Base-by-base conservation (phyloP, 1,284 basidiomycete species). In the Cryptococcus sp. region DNA sequence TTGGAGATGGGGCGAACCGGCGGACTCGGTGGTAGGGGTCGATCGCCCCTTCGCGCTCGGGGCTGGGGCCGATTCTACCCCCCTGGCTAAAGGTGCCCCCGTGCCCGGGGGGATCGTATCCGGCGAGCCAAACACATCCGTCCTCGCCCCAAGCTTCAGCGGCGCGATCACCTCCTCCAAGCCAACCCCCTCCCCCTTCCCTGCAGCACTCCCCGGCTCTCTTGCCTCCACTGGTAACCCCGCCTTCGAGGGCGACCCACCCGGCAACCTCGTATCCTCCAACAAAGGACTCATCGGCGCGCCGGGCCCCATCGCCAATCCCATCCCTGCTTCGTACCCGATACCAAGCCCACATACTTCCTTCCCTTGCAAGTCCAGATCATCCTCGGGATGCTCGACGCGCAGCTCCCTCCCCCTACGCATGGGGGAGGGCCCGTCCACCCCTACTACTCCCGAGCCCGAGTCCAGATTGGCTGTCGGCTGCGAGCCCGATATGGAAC, bases 201-300 rank as follows among this genome's bases (percentile, higher is more conserved):
- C 28, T 33, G 4, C 28, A 33, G 28, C 28, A 9, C 9, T 33
- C 9, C 28, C 28, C 28, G 9, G 28, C 28, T 9, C 9, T 9
- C 28, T 33, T 9, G 28, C 28, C 28, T 9, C 28, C 9, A 9
- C 4, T 9, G 28, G 28, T 9, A 33, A 9, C 9, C 4, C 9
- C 28, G 28, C 9, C 28, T 33, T 33, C 28, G 28, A 33, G 5
- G 28, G 28, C 21, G 35, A 16, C 20, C n/a, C 23, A 18, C 44
- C 47, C 11, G 28, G 11, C 23, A 37, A 36, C 20, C 20, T 54
- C 20, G 46, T 44, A 18, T 21, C 53, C 35, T 54, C 53, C 18
- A 54, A 28, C 15, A 54, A 49, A 3, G 53, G 53, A n/a, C 46
- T 54, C 53, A 54, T 54, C 13, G 53, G 45, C 36, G 37, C 21